A percentile compares a stretch with the other conserved stretches of the same genome.
Evolutionary conservation across 2,329 filamentous ascomycete genomes (phyloP).

Genomic region (Hypoxylon sp.): DNA sequence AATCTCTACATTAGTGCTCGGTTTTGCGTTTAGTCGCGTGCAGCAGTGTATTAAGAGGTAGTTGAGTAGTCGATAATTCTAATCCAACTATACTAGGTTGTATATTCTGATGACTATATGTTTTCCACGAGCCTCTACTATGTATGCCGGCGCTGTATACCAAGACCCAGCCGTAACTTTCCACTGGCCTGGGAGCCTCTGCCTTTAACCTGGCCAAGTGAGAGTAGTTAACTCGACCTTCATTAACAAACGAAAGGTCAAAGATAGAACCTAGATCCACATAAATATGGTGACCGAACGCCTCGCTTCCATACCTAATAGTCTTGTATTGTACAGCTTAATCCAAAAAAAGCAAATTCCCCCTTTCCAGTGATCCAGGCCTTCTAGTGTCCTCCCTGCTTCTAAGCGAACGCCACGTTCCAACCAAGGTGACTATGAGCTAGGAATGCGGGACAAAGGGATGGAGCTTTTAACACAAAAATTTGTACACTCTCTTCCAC

Average conservation of each 20-base stretch:
- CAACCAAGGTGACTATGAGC: neutral
- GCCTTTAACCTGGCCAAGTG: neutral
- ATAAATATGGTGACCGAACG: constrained; percentile 7
- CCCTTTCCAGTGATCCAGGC: constrained; percentile 2
- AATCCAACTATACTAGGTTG: neutral
- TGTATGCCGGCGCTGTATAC: neutral
- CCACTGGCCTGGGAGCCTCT: neutral
- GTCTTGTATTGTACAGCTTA: constrained; percentile 19
- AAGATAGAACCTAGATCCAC: constrained; percentile 1
- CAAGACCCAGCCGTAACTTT: neutral
- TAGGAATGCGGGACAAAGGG: constrained; percentile 11
- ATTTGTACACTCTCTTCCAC: constrained; percentile 84
- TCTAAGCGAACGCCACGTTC: neutral
- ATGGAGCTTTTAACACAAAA: constrained; percentile 71
- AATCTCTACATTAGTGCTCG: neutral
- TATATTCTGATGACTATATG: neutral
- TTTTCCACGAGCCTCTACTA: neutral
- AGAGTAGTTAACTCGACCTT: neutral
- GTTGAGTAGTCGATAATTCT: neutral
- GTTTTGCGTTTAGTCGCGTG: neutral
- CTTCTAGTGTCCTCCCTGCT: neutral
- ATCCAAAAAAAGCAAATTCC: neutral
- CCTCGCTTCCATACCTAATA: constrained; percentile 20
- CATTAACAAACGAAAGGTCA: neutral
- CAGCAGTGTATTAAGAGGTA: neutral